These are phyloP conservation scores for Elsinoe ampelina DNA, from an alignment of 2,329 filamentous ascomycete species.

Conservation along the genomic window DNA sequence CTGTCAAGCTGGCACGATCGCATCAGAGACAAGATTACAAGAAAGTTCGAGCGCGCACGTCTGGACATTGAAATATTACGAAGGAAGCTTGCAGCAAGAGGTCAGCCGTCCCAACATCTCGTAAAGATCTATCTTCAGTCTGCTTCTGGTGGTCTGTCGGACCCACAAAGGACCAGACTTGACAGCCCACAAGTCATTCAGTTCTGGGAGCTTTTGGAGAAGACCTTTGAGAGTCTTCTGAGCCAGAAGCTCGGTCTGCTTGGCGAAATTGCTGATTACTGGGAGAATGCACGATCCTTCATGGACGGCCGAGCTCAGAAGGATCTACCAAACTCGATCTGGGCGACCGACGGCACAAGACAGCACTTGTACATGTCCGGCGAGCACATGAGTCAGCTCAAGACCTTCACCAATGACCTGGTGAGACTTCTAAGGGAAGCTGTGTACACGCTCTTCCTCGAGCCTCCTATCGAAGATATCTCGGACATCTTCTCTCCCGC, in stretches of 20 bases:
- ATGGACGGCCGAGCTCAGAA: conserved; percentile 77
- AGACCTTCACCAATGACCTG: conserved; percentile 72
- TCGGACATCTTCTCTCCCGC: conserved; percentile 77
- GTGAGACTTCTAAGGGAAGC: conserved; percentile 73
- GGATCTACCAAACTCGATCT: conserved; percentile 50
- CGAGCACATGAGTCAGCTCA: conserved; percentile 61
- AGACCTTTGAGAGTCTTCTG: conserved; percentile 64
- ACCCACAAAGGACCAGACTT: conserved; percentile 37
- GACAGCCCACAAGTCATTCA: conserved; percentile 76
- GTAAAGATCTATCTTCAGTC: conserved; percentile 69
- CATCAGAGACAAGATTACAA: conserved; percentile 74
- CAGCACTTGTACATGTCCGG: conserved; percentile 71
- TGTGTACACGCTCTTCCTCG: conserved; percentile 72
- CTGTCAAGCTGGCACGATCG: conserved; percentile 81
- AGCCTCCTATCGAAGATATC: conserved; percentile 82
- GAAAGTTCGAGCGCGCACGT: conserved; percentile 73
- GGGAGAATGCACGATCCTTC: conserved; percentile 85
- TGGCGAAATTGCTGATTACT: conserved; percentile 85
- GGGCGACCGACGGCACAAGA: conserved; percentile 58
- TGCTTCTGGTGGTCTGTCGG: conserved; percentile 45
- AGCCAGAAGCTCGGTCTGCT: conserved; percentile 68
- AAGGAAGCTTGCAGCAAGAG: conserved; percentile 63
- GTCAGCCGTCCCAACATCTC: conserved; percentile 59
- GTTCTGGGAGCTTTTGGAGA: conserved; percentile 81
- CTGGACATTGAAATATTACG: conserved; percentile 88